Conservation (phyloP, 306 rosid genomes). For the Biancaea sappan region DNA sequence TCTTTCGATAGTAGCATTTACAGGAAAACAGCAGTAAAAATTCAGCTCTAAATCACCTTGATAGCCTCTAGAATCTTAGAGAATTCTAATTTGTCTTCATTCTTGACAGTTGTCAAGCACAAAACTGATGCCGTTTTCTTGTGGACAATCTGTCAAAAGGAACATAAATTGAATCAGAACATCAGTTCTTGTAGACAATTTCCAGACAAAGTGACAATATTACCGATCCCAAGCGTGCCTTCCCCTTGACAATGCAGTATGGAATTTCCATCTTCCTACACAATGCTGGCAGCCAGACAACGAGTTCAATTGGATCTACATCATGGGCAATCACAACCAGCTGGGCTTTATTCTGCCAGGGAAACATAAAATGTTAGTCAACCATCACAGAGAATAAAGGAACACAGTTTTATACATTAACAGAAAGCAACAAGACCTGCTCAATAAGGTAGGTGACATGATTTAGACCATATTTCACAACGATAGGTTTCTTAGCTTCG, state of each 20-base stretch:
- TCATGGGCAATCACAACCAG: slow-evolving; percentile 82
- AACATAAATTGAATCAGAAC: not conserved
- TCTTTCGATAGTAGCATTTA: not conserved
- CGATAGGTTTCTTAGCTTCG: slow-evolving; percentile 74
- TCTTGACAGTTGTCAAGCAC: slow-evolving; percentile 86
- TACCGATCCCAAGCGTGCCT: slow-evolving; percentile 77
- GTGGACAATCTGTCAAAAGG: slow-evolving; percentile 59
- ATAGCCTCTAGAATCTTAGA: slow-evolving; percentile 73
- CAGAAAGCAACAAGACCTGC: slow-evolving; percentile 41
- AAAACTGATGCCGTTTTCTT: slow-evolving; percentile 70
- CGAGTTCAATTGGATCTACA: slow-evolving; percentile 85
- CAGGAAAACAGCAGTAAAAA: not conserved
- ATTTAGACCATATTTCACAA: slow-evolving; percentile 81
- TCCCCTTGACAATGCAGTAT: slow-evolving; percentile 82
- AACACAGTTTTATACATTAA: no score
- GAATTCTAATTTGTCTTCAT: slow-evolving; percentile 81
- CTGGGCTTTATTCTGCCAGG: slow-evolving; percentile 68
- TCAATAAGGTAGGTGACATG: slow-evolving; percentile 79
- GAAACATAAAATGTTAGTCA: not conserved
- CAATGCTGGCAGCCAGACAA: slow-evolving; percentile 80
- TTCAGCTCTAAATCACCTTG: slow-evolving; percentile 43
- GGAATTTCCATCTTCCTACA: slow-evolving; percentile 92
- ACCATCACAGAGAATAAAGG: not conserved
- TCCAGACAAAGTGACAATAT: not conserved
- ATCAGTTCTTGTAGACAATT: not conserved